phyloP scores from a whole-genome alignment of 306 rosid species.

The Quercus bicolor region DNA sequence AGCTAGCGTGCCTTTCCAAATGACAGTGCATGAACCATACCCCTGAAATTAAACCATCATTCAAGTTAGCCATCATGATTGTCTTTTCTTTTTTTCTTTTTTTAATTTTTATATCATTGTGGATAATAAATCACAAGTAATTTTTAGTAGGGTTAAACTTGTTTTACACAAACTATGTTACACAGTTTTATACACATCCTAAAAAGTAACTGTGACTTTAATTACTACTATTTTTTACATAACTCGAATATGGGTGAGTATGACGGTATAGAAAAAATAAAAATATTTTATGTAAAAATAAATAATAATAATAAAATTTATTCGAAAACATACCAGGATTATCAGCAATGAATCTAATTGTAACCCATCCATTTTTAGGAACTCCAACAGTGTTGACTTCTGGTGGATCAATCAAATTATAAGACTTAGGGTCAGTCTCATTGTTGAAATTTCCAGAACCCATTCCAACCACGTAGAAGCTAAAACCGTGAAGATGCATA shows the following conservation, averaged over 20 bases:
- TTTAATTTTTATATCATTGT: not conserved
- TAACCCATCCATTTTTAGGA: conserved; percentile 33
- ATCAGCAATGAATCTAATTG: conserved; percentile 28
- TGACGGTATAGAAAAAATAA: no score
- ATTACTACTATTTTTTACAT: no score
- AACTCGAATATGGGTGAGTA: no score
- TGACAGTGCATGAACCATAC: not conserved
- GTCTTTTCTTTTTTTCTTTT: not conserved
- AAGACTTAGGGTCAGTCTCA: conserved; percentile 6
- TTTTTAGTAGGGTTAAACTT: not conserved
- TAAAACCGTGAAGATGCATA: conserved; percentile 27
- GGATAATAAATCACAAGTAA: not conserved
- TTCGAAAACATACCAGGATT: conserved; percentile 21
- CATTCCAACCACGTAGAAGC: conserved; percentile 33
- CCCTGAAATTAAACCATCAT: not conserved
- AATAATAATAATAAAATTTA: not conserved
- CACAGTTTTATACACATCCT: no score
- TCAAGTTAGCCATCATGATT: not conserved
- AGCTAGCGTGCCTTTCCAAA: conserved; percentile 6
- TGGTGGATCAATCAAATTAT: conserved; percentile 34
- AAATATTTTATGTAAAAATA: no score
- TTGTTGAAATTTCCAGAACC: conserved; percentile 28
- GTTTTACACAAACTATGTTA: no score
- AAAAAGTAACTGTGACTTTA: no score
- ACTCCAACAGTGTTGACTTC: conserved; percentile 21